Evolutionary conservation across 768 basidiomycete species (phyloP), one percentile per base, ranked within the genome.

Genomic region (Amanita phalloides): DNA sequence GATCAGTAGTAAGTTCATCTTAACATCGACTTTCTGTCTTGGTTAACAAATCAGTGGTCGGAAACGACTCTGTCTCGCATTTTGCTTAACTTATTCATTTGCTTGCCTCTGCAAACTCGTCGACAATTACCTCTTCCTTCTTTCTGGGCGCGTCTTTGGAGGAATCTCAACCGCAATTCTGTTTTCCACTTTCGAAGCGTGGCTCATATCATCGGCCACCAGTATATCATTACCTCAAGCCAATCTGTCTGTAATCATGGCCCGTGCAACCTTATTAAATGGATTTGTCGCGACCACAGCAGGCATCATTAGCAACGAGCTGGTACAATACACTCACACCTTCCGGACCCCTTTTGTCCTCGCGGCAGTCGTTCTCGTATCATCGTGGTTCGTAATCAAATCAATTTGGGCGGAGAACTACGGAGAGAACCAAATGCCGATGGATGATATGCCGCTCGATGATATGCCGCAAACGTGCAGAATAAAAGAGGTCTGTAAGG

Each of bases 81-180:
- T 88, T 66, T 88, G 86, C 63, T 54, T 84, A 33, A 78, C 78
- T 1, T 88, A 89, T 60, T 65, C 76, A 3, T 60, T 72, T 28
- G 68, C 83, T 10, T 89, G 85, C 56, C 54, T 71, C 13, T 79
- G 77, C 62, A 80, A 84, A 50, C 72, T 75, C 41, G 53, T 84
- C 14, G 77, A 76, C 1, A 72, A 60, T 51, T 65, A 86, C 23
- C 81, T 83, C 7, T 52, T 86, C 42, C 74, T 88, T 30, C 63
- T 87, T 38, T 3, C 78, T 2, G 86, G 82, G 1, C 78, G 87
- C 26, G 61, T 86, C 13, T 69, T 84, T 4, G 86, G 82, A 1
- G 86, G 86, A 1, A 61, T 84, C 37, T 84, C 86, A 1, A 86
- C 86, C 0, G 81, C 85, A 17, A 86, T 87, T 55, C 75, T 87